Evolutionary conservation across 2,329 filamentous ascomycete genomes (phyloP).

Genomic region (Fusarium phyllophilum): DNA sequence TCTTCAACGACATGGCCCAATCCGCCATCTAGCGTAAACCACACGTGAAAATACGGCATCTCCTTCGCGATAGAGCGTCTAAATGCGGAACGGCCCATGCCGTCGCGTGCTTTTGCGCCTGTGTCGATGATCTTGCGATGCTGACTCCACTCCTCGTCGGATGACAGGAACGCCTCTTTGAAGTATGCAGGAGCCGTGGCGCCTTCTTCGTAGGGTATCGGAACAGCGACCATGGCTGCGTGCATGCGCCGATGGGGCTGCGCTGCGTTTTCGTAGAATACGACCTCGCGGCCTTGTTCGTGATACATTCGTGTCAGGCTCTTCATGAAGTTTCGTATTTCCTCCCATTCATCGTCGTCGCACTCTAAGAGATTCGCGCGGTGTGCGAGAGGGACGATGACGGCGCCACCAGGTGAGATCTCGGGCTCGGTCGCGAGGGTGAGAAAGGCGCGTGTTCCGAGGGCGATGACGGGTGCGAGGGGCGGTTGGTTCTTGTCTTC

Average conservation of each 20-base stretch:
- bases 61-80: conserved; percentile 86
- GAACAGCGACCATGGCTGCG: conserved; percentile 85
- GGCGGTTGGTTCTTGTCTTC: conserved; percentile 82
- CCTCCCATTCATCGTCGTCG: conserved; percentile 99
- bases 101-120: conserved; percentile 67
- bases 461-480: conserved; percentile 83
- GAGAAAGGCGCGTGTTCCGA: conserved; percentile 86
- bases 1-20: conserved; percentile 95
- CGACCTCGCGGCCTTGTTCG: conserved; percentile 87
- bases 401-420: conserved; percentile 81
- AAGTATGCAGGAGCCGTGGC: conserved; percentile 95
- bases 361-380: conserved; percentile 93
- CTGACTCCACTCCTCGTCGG: conserved; percentile 95
- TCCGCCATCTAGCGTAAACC: conserved; percentile 93
- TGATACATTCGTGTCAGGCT: conserved; percentile 93
- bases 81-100: conserved; percentile 83
- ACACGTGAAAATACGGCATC: conserved; percentile 98
- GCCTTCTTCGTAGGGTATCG: conserved; percentile 90
- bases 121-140: conserved; percentile 97
- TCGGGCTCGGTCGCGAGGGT: conserved; percentile 92
- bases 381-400: conserved; percentile 90
- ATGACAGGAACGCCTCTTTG: conserved; percentile 87
- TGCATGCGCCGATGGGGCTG: conserved; percentile 81
- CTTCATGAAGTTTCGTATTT: conserved; percentile 99
- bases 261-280: conserved; percentile 98